A percentile compares a stretch with the other conserved stretches of the same genome.
phyloP scores from a whole-genome alignment of 1,284 basidiomycete genomes.

The Farysia itapuensis region DNA sequence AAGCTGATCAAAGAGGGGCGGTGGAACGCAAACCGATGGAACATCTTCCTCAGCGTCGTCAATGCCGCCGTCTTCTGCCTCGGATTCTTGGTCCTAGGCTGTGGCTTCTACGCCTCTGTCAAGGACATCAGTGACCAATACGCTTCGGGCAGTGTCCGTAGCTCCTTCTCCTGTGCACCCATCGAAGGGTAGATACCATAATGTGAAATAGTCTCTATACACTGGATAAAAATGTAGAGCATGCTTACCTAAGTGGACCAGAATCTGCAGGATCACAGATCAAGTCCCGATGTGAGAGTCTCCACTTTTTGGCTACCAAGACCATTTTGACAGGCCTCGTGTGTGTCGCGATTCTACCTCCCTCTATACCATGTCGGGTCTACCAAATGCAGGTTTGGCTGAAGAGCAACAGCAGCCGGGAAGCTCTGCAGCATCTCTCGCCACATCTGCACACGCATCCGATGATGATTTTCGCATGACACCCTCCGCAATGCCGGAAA shows the following conservation, averaged over 20 bases:
- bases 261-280: too few relatives aligned
- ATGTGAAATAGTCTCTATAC: too few relatives aligned
- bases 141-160: conserved; percentile 10
- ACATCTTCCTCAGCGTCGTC: conserved; percentile 26
- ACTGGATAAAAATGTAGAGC: too few relatives aligned
- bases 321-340: too few relatives aligned
- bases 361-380: conserved; percentile 14
- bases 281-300: too few relatives aligned
- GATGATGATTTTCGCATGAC: not conserved
- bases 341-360: too few relatives aligned
- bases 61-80: conserved; percentile 36
- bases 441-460: too few relatives aligned
- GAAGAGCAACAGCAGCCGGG: conserved; percentile 32
- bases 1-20: conserved; percentile 36
- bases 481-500: conserved; percentile 12
- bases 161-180: conserved; percentile 29
- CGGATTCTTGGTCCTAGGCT: conserved; percentile 37
- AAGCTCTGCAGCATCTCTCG: conserved; percentile 5
- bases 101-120: conserved; percentile 35
- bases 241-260: too few relatives aligned
- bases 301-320: too few relatives aligned
- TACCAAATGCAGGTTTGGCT: conserved; percentile 19
- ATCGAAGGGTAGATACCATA: too few relatives aligned
- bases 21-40: conserved; percentile 29
- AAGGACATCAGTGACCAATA: conserved; percentile 33